Evolutionary conservation across 1,139 yeast species (phyloP).

Genomic region (Hanseniaspora gamundiae): DNA sequence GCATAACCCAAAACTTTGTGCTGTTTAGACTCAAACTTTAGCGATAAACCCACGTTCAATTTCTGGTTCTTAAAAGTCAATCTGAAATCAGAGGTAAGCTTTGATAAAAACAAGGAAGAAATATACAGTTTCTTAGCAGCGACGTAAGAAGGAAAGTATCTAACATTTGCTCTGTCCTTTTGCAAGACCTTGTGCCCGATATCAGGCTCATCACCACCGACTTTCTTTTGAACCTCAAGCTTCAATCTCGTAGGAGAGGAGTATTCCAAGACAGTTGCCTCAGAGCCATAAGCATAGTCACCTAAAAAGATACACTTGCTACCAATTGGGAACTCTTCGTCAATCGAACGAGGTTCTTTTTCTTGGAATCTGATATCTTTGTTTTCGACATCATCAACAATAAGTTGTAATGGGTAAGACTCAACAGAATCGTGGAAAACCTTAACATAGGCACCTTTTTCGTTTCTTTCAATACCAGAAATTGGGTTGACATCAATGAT

Average conservation of each 20-base stretch:
- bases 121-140: conserved; percentile 49
- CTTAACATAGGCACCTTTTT: conserved; percentile 69
- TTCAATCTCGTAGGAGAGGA: conserved; percentile 35
- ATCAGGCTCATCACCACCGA: conserved; percentile 43
- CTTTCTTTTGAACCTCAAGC: conserved; percentile 43
- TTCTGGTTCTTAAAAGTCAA: conserved; percentile 44
- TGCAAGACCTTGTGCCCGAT: conserved; percentile 48
- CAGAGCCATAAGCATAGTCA: conserved; percentile 78
- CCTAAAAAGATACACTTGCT: conserved; percentile 76
- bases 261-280: conserved; percentile 62
- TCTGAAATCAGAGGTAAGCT: conserved; percentile 62
- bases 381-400: conserved; percentile 64
- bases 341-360: conserved; percentile 64
- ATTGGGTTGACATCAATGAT: conserved; percentile 62
- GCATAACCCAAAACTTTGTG: conserved; percentile 85
- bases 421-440: conserved; percentile 43
- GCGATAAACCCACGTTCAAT: conserved; percentile 70
- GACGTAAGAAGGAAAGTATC: conserved; percentile 57
- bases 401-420: conserved; percentile 59
- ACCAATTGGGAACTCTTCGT: conserved; percentile 67
- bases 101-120: conserved; percentile 57
- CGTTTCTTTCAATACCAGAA: conserved; percentile 62
- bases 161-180: conserved; percentile 42
- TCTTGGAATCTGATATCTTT: conserved; percentile 65
- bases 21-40: conserved; percentile 71